These are phyloP conservation scores for Calonectria hawksworthii DNA, from an alignment of 2,329 filamentous ascomycete genomes.

Conservation along the genomic window DNA sequence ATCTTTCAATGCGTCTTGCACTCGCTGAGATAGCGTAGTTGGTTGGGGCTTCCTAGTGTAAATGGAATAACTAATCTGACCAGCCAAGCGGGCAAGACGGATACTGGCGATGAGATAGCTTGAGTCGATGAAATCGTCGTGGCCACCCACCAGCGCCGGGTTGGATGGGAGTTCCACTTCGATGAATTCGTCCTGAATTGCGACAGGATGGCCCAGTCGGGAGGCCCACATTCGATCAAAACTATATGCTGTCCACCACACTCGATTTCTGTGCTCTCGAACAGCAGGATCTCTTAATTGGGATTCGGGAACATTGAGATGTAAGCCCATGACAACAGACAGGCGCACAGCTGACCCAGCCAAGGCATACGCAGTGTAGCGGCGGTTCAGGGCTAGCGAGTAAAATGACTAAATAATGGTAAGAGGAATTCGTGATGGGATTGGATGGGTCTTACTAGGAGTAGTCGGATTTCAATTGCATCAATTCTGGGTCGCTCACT, in stretches of 20 bases:
- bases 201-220: constrained; percentile 62
- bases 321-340: constrained; percentile 59
- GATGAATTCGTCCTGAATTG: constrained; percentile 64
- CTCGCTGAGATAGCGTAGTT: constrained; percentile 48
- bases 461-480: constrained; percentile 57
- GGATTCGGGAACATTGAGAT: constrained; percentile 54
- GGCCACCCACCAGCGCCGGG: constrained; percentile 41
- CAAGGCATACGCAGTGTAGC: constrained; percentile 59
- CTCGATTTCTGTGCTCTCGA: constrained; percentile 56
- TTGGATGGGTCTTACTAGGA: constrained; percentile 54
- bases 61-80: constrained; percentile 48
- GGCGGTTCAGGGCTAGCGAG: constrained; percentile 58
- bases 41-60: constrained; percentile 49
- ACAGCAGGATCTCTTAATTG: constrained; percentile 55
- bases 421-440: too few relatives aligned
- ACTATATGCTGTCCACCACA: constrained; percentile 61
- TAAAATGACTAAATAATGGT: constrained; percentile 57
- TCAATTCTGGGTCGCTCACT: constrained; percentile 59
- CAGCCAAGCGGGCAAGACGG: constrained; percentile 52
- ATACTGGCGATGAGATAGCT: constrained; percentile 53
- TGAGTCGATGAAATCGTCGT: constrained; percentile 51
- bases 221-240: constrained; percentile 64
- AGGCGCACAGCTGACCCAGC: constrained; percentile 60
- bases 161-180: constrained; percentile 58
- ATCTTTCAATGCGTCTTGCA: constrained; percentile 49